Base-by-base conservation (phyloP, 164 flowering plant species). In the Vitis labrusca region DNA sequence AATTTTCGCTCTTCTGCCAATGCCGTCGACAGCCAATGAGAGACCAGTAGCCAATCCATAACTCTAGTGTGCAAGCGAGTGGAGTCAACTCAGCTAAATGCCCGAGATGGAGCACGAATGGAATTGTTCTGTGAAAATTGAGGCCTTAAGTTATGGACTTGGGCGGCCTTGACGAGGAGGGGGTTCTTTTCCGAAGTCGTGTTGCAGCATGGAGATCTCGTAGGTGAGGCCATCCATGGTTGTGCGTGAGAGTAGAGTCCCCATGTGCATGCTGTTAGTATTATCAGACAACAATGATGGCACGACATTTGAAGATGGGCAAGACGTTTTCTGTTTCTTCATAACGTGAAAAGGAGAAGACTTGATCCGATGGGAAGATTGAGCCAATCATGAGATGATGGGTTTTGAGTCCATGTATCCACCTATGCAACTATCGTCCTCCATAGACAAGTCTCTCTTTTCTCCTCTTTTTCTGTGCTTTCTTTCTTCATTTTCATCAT, bases 361-460 rank as follows among this genome's bases (percentile, higher is more conserved):
- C 79, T 90, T 91, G 54, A 76, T 64, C 55, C 77, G 86, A 58
- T 52, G 83, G 71, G 74, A 73, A 59, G 92, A 85, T 56, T 92
- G 84, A 61, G 90, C 82, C 85, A 93, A 78, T 98, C 97, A 93
- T 23, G 93, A 91, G 51, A 87, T 86, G 54, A 93, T 93, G 62
- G 99, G 97, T 74, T 91, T 95, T 0, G 97, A 84, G 37, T 96
- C 98, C 87, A 83, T 79, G 73, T 55, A 77, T 53, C 76, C 77
- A 14, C 83, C 85, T 9, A 54, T n/a, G 63, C 53, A 50, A 58
- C 76, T 76, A 63, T 86, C 85, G 79, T 79, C 85, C 30, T 76
- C 77, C 7, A 49, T 29, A 49, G 51, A 64, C 56, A 57, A 3
- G n/a, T 47, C 76, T 57, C 56, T 69, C 59, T 72, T 79, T 60